Conservation (phyloP, 257 asterid species). For the Petunia axillaris region DNA sequence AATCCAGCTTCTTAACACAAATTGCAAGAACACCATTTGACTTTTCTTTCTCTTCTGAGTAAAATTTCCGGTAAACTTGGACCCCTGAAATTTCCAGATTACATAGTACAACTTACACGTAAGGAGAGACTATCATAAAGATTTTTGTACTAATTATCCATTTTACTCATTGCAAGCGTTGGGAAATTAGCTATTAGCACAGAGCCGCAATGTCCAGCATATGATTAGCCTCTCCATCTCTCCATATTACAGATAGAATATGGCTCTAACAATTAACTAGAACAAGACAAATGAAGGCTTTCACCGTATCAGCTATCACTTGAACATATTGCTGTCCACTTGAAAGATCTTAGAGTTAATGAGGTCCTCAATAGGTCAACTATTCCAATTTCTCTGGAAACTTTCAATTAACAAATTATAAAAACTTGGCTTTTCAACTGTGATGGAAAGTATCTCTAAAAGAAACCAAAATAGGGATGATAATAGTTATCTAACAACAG, state of each 20-base stretch:
- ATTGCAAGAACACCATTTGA: constrained; percentile 81
- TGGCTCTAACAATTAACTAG: not conserved
- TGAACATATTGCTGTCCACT: not conserved
- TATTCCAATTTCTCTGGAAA: not conserved
- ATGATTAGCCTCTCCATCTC: not conserved
- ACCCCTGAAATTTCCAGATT: constrained; percentile 58
- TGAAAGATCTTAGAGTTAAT: not conserved
- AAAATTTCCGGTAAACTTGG: constrained; percentile 73
- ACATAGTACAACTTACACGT: not conserved
- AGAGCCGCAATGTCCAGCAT: not conserved
- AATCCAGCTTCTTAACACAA: constrained; percentile 43
- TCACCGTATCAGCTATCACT: not conserved
- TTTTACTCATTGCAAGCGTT: constrained; percentile 3
- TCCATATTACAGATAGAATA: not conserved
- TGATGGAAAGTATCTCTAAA: not conserved
- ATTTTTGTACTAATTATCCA: not conserved
- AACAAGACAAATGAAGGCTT: not conserved
- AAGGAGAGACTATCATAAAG: not conserved
- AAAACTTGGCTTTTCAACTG: not conserved
- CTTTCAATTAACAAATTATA: not conserved
- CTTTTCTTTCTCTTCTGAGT: constrained; percentile 79
- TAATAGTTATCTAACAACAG: not conserved
- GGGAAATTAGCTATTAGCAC: not conserved
- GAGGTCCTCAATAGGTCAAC: not conserved
- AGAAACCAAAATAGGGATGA: constrained; percentile 12